A percentile compares a stretch with the other conserved stretches of the same genome.
Evolutionary conservation across 2,329 filamentous ascomycete genomes (phyloP).

Genomic region (Fusarium metavorans): DNA sequence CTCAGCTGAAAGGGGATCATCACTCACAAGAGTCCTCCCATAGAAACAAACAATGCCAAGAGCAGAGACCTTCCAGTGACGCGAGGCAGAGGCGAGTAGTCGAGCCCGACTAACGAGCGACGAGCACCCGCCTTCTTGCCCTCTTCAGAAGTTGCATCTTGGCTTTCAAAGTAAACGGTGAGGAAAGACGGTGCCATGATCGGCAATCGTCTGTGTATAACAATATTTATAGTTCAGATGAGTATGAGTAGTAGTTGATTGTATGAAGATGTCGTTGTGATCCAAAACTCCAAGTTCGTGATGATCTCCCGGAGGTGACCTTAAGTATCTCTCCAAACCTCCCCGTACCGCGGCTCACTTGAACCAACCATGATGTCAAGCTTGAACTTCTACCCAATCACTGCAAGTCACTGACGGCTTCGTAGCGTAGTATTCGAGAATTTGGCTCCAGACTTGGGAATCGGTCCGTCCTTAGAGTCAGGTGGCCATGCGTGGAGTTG

Average conservation of each 20-base stretch:
- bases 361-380: conserved; percentile 33
- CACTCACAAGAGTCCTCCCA: conserved; percentile 59
- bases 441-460: conserved; percentile 36
- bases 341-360: background rate
- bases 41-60: conserved; percentile 57
- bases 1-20: rapidly evolving
- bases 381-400: conserved; percentile 5
- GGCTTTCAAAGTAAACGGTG: conserved; percentile 56
- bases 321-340: conserved; percentile 9
- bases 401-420: background rate
- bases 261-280: background rate
- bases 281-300: background rate
- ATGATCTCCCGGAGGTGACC: background rate
- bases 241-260: background rate
- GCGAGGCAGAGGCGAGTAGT: conserved; percentile 59
- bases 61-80: conserved; percentile 52
- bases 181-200: conserved; percentile 37
- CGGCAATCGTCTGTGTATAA: conserved; percentile 8
- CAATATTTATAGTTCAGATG: background rate
- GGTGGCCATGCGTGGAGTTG: conserved; percentile 19
- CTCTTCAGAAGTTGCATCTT: conserved; percentile 56
- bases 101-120: conserved; percentile 52
- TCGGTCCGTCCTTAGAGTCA: conserved; percentile 41
- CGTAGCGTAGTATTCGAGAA: background rate
- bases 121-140: conserved; percentile 42